These are phyloP conservation scores for Cyclotella cryptica DNA, from an alignment of 108 stramenopile genomes.

Conservation along the genomic window DNA sequence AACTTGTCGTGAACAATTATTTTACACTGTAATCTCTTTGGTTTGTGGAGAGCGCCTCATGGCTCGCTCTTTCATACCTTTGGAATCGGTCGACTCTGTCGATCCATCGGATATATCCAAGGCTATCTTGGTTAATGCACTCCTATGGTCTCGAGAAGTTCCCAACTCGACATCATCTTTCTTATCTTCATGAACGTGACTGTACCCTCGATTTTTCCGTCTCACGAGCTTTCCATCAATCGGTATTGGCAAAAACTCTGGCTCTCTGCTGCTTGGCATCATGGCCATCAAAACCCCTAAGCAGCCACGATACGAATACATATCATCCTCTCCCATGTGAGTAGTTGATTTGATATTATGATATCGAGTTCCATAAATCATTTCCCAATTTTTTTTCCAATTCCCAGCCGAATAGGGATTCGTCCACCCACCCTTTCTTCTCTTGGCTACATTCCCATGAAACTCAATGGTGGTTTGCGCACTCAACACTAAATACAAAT, in stretches of 20 bases:
- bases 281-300: constrained; percentile 53
- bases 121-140: not conserved
- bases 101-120: not conserved
- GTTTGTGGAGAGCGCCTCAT: not conserved
- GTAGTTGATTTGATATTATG: not conserved
- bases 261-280: constrained; percentile 74
- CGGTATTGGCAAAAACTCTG: constrained; percentile 88
- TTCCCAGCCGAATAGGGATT: constrained; percentile 85
- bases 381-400: constrained; percentile 76
- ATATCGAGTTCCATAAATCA: constrained; percentile 67
- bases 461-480: constrained; percentile 94
- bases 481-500: constrained; percentile 75
- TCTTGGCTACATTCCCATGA: constrained; percentile 76
- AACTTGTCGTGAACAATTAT: not conserved
- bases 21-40: constrained; percentile 2
- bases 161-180: constrained; percentile 17
- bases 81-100: not conserved
- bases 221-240: constrained; percentile 59
- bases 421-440: constrained; percentile 53
- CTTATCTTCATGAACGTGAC: not conserved
- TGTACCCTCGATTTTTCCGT: constrained; percentile 23
- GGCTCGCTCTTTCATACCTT: constrained; percentile 1
- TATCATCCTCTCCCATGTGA: constrained; percentile 6
- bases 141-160: not conserved
- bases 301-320: constrained; percentile 19